A percentile compares a stretch with the other conserved stretches of the same genome.
Conservation (phyloP, 2,329 filamentous ascomycete genomes). For the Teratosphaeria zuluensis region DNA sequence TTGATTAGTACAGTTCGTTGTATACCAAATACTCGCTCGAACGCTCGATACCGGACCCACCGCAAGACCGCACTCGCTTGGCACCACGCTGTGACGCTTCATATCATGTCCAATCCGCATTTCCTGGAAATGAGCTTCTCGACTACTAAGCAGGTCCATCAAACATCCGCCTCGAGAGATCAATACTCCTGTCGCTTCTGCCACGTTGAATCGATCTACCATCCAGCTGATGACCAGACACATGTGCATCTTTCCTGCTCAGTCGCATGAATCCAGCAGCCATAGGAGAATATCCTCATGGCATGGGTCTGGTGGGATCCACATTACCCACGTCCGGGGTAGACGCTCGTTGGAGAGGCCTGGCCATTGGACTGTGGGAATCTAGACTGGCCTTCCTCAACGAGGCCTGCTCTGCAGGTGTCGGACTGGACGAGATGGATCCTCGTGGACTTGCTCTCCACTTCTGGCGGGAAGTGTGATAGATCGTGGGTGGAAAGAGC, state of each 20-base stretch:
- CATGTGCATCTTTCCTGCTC: not conserved
- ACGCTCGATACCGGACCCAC: no score
- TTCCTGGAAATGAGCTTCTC: not conserved
- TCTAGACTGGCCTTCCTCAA: not conserved
- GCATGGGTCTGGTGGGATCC: conserved; percentile 1
- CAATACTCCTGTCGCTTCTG: conserved; percentile 1
- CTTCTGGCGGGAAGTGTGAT: not conserved
- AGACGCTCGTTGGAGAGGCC: not conserved
- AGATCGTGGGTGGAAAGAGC: not conserved
- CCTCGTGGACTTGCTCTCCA: not conserved
- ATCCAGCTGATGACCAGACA: not conserved
- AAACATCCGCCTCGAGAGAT: conserved; percentile 5
- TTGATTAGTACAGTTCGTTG: no score
- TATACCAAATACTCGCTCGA: no score
- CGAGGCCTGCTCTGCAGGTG: not conserved
- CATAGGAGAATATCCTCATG: conserved; percentile 6
- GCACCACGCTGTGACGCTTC: not conserved
- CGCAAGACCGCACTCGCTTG: not conserved
- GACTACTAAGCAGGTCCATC: conserved; percentile 1
- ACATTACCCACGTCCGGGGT: not conserved
- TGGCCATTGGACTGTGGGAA: not conserved
- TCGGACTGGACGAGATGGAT: not conserved
- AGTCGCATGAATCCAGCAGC: conserved; percentile 6
- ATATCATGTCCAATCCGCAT: not conserved
- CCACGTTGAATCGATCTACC: not conserved